Evolutionary conservation across 1,284 basidiomycete genomes (phyloP).

Genomic region (Blastosporella zonata): DNA sequence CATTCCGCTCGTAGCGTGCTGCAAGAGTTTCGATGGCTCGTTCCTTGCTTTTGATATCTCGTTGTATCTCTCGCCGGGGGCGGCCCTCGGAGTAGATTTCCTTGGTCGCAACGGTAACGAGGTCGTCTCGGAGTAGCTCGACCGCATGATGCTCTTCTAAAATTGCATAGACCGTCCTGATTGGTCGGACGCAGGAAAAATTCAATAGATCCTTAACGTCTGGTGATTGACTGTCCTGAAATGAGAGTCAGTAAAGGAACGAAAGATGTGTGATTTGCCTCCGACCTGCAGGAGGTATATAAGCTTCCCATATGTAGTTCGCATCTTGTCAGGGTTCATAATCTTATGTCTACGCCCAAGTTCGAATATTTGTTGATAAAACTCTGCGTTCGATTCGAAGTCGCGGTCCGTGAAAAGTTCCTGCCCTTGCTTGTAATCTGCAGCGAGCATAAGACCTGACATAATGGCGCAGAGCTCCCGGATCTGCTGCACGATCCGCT

Average conservation of each 20-base stretch:
- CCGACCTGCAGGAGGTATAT: slow-evolving; percentile 76
- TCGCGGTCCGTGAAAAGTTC: slow-evolving; percentile 76
- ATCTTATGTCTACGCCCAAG: slow-evolving; percentile 82
- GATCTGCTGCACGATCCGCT: slow-evolving; percentile 79
- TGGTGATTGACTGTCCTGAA: slow-evolving; percentile 71
- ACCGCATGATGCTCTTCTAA: slow-evolving; percentile 61
- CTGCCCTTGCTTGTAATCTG: slow-evolving; percentile 83
- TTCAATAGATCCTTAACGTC: slow-evolving; percentile 74
- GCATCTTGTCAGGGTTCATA: slow-evolving; percentile 85
- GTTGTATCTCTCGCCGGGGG: slow-evolving; percentile 69
- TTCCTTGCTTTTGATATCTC: slow-evolving; percentile 77
- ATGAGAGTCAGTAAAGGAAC: slow-evolving; percentile 4
- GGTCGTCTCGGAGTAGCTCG: slow-evolving; percentile 69
- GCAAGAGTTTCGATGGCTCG: slow-evolving; percentile 74
- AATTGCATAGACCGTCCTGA: slow-evolving; percentile 66
- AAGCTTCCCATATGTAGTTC: slow-evolving; percentile 81
- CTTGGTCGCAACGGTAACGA: slow-evolving; percentile 68
- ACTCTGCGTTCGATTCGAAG: slow-evolving; percentile 71
- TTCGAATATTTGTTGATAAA: slow-evolving; percentile 75
- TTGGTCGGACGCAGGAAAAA: slow-evolving; percentile 72
- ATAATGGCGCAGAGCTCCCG: slow-evolving; percentile 80
- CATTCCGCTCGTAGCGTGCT: slow-evolving; percentile 53
- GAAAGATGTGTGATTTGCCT: not conserved
- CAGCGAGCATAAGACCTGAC: slow-evolving; percentile 72
- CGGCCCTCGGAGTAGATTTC: slow-evolving; percentile 75